phyloP scores from a whole-genome alignment of 441 rosid species.

The Monsonia emarginata region DNA sequence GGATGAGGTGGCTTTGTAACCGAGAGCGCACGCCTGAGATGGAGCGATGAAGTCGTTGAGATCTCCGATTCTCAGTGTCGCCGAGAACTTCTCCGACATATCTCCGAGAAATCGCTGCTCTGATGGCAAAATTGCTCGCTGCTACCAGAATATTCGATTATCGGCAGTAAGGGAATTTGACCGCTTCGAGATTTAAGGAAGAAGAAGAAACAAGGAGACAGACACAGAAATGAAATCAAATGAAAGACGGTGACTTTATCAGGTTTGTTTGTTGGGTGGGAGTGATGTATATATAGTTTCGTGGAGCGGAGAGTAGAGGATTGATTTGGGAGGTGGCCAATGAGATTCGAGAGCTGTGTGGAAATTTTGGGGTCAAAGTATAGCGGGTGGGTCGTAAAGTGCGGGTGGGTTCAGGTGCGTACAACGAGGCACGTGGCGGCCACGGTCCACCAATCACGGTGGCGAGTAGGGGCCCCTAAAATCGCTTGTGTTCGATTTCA shows the following conservation, averaged over 20 bases:
- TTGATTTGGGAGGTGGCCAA: slow-evolving; percentile 2
- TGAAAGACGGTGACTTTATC: slow-evolving; percentile 13
- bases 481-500: too few species aligned
- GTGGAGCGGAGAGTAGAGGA: slow-evolving; percentile 2
- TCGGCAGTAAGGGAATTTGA: neutral
- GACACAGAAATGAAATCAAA: neutral
- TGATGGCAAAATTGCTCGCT: neutral
- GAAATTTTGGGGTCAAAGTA: neutral
- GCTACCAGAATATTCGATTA: neutral
- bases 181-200: neutral
- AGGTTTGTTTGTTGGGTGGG: neutral
- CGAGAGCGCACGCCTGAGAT: slow-evolving; percentile 76
- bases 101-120: neutral
- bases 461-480: too few species aligned
- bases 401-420: neutral
- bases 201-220: neutral
- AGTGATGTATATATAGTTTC: neutral
- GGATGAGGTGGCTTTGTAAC: slow-evolving; percentile 30
- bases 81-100: slow-evolving; percentile 86
- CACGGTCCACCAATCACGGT: slow-evolving; percentile 13
- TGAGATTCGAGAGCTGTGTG: neutral
- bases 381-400: neutral
- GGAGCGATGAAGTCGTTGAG: slow-evolving; percentile 92
- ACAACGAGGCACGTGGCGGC: slow-evolving; percentile 15
- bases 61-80: slow-evolving; percentile 76